Conservation (phyloP, 345 rosid genomes). For the Lepidium sativum region DNA sequence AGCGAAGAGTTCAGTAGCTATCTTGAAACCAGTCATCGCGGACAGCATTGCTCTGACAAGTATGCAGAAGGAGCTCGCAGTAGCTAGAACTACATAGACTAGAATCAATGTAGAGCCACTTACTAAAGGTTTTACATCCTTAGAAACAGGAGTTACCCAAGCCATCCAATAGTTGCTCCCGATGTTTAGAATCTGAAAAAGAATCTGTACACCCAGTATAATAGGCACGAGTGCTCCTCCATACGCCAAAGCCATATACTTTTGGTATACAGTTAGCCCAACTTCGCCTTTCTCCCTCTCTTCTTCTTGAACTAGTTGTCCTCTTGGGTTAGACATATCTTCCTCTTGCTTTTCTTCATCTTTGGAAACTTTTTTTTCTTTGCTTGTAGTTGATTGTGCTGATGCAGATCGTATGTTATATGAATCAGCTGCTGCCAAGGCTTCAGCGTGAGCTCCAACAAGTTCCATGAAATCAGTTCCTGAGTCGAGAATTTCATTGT, state of each 20-base stretch:
- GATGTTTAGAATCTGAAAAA: conserved; percentile 58
- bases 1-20: conserved; percentile 55
- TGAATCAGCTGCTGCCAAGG: conserved; percentile 32
- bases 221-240: conserved; percentile 66
- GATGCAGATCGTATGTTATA: conserved; percentile 36
- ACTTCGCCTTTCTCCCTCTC: conserved; percentile 74
- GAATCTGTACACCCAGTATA: conserved; percentile 44
- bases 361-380: conserved; percentile 21
- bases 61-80: conserved; percentile 49
- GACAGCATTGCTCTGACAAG: conserved; percentile 42
- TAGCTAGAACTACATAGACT: conserved; percentile 44
- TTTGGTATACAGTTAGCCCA: conserved; percentile 52
- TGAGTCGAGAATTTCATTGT: conserved; percentile 40
- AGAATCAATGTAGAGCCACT: conserved; percentile 37
- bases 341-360: conserved; percentile 25
- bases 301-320: conserved; percentile 67
- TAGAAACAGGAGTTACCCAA: conserved; percentile 52
- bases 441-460: conserved; percentile 53
- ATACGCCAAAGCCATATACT: conserved; percentile 54
- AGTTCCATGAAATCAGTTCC: conserved; percentile 59
- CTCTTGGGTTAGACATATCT: conserved; percentile 29
- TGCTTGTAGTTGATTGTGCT: conserved; percentile 12
- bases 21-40: conserved; percentile 46
- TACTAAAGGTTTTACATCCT: conserved; percentile 31
- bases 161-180: conserved; percentile 89